phyloP scores from a whole-genome alignment of 2,329 filamentous ascomycete species.

The Pseudogymnoascus sp. region DNA sequence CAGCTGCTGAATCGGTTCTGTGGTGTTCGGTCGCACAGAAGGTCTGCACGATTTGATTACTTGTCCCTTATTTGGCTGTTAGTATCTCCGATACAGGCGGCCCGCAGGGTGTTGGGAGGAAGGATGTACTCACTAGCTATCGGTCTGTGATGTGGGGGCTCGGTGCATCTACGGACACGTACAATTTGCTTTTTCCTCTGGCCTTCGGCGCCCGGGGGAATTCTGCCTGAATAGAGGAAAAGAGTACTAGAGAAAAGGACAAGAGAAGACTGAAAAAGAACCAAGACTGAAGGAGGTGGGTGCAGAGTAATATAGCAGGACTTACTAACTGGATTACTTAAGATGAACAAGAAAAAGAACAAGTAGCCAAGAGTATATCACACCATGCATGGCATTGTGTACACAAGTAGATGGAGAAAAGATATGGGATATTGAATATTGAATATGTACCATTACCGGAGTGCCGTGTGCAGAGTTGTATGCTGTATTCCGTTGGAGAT shows the following conservation, averaged over 20 bases:
- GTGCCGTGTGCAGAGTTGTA: neutral
- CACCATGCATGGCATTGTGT: neutral
- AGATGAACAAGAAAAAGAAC: neutral
- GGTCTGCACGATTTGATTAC: neutral
- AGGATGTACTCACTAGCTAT: conserved; percentile 1
- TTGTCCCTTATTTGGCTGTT: neutral
- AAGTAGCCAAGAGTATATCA: neutral
- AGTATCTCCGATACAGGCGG: conserved; percentile 6
- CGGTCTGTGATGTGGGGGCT: conserved; percentile 1
- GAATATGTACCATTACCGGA: neutral
- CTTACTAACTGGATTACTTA: conserved; percentile 7
- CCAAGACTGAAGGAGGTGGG: neutral
- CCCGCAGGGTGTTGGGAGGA: neutral
- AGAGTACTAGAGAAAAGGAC: neutral
- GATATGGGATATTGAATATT: too few species aligned
- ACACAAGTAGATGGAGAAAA: neutral
- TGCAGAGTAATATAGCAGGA: conserved; percentile 5
- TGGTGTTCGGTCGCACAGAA: conserved; percentile 2
- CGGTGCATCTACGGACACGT: conserved; percentile 3
- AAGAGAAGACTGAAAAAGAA: neutral
- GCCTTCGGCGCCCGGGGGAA: neutral
- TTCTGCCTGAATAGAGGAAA: conserved; percentile 7
- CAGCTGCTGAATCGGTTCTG: neutral
- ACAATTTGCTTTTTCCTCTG: conserved; percentile 1
- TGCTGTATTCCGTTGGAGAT: neutral